Conservation (phyloP, 1,284 basidiomycete genomes). For the Agroathelia rolfsii region DNA sequence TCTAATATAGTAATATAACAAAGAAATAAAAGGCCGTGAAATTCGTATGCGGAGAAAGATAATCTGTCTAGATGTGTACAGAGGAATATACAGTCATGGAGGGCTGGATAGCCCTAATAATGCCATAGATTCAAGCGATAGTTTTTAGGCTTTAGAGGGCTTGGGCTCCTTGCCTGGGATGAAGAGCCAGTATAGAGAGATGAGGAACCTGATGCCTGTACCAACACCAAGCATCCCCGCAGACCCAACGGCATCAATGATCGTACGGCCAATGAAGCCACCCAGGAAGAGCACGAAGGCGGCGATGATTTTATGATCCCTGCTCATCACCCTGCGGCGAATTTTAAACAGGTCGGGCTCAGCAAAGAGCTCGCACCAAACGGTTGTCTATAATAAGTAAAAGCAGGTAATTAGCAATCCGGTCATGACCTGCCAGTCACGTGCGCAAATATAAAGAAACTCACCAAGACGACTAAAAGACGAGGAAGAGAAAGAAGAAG, state of each 20-base stretch:
- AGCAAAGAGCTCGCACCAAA: conserved; percentile 80
- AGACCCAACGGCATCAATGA: conserved; percentile 53
- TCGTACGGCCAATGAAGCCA: conserved; percentile 59
- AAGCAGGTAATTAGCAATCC: conserved; percentile 1
- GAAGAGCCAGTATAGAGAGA: conserved; percentile 61
- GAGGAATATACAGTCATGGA: too few species aligned
- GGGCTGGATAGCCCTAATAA: too few species aligned
- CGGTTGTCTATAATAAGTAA: conserved; percentile 64
- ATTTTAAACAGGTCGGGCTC: conserved; percentile 63
- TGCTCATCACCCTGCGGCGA: conserved; percentile 40
- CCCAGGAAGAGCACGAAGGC: conserved; percentile 66
- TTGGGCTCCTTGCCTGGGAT: conserved; percentile 39
- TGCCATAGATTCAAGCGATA: too few species aligned
- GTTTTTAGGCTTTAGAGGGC: too few species aligned
- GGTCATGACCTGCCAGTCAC: not conserved
- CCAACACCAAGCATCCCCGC: conserved; percentile 61
- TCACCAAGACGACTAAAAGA: too few species aligned
- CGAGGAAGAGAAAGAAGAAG: not conserved
- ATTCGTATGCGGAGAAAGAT: too few species aligned
- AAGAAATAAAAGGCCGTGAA: too few species aligned
- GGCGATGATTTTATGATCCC: conserved; percentile 68
- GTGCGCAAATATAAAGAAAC: conserved; percentile 1
- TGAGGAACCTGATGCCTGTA: conserved; percentile 53
- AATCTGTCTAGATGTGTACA: too few species aligned
- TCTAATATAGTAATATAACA: too few species aligned